A percentile compares a stretch with the other conserved stretches of the same genome.
These are phyloP conservation scores for Zymoseptoria tritici DNA, from an alignment of 2,329 filamentous ascomycete species.

Conservation along the genomic window DNA sequence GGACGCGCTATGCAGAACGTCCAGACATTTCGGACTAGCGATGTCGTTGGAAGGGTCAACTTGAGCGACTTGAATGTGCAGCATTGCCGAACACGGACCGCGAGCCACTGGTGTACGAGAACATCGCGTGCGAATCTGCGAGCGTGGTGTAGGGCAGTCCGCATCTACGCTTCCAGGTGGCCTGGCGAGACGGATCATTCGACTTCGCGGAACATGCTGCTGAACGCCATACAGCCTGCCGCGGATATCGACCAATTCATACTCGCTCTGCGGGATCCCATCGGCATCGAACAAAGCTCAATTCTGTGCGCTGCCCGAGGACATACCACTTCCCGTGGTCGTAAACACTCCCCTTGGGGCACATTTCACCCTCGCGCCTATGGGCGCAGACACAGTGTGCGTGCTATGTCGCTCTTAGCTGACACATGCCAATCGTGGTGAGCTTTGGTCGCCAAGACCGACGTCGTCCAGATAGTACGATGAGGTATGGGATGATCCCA, in stretches of 20 bases:
- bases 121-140: not conserved
- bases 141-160: not conserved
- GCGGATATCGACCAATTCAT: slow-evolving; percentile 1
- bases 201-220: not conserved
- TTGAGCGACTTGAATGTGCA: not conserved
- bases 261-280: slow-evolving; percentile 10
- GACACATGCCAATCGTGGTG: too few relatives aligned
- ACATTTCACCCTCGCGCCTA: too few relatives aligned
- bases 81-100: not conserved
- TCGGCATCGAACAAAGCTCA: slow-evolving; percentile 9
- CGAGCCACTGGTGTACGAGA: too few relatives aligned
- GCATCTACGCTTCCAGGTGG: too few relatives aligned
- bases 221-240: not conserved
- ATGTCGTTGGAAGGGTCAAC: not conserved
- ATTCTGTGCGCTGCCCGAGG: slow-evolving; percentile 1
- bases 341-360: too few relatives aligned
- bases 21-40: too few relatives aligned
- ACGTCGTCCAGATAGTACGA: too few relatives aligned
- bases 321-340: not conserved
- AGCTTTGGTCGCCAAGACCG: too few relatives aligned
- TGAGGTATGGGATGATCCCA: too few relatives aligned
- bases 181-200: not conserved
- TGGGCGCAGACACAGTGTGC: too few relatives aligned
- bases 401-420: too few relatives aligned
- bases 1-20: too few relatives aligned